These are phyloP conservation scores for Tolypocladium paradoxum DNA, from an alignment of 2,329 filamentous ascomycete genomes.

Conservation along the genomic window DNA sequence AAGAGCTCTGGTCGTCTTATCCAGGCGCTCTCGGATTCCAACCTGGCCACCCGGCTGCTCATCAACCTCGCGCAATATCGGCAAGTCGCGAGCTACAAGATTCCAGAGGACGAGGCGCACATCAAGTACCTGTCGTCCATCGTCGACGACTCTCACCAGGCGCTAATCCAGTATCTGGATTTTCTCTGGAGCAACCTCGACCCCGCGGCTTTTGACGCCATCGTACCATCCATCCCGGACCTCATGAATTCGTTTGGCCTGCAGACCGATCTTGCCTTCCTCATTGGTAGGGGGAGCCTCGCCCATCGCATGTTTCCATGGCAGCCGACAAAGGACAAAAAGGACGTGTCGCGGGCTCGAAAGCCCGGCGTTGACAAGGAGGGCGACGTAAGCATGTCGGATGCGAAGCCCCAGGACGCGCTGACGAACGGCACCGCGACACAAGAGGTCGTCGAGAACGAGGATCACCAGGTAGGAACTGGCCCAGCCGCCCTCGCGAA, in stretches of 20 bases:
- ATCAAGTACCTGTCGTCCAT: conserved; percentile 84
- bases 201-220: conserved; percentile 62
- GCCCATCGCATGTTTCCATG: conserved; percentile 48
- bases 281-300: conserved; percentile 68
- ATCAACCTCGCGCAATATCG: conserved; percentile 85
- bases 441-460: conserved; percentile 13
- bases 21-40: conserved; percentile 65
- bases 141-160: conserved; percentile 80
- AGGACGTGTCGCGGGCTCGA: conserved; percentile 13
- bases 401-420: conserved; percentile 19
- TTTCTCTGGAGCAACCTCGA: conserved; percentile 72
- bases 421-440: conserved; percentile 14
- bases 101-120: conserved; percentile 62
- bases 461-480: conserved; percentile 24
- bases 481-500: conserved; percentile 4
- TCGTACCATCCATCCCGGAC: conserved; percentile 63
- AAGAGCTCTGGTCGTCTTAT: conserved; percentile 71
- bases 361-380: conserved; percentile 33
- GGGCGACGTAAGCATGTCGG: conserved; percentile 45
- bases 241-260: conserved; percentile 73
- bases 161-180: conserved; percentile 81
- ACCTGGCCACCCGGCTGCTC: conserved; percentile 72
- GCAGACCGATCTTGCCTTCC: conserved; percentile 71
- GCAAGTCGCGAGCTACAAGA: conserved; percentile 70
- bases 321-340: conserved; percentile 20